These are phyloP conservation scores for Orbilia javanica DNA, from an alignment of 2,329 filamentous ascomycete species.

Conservation along the genomic window DNA sequence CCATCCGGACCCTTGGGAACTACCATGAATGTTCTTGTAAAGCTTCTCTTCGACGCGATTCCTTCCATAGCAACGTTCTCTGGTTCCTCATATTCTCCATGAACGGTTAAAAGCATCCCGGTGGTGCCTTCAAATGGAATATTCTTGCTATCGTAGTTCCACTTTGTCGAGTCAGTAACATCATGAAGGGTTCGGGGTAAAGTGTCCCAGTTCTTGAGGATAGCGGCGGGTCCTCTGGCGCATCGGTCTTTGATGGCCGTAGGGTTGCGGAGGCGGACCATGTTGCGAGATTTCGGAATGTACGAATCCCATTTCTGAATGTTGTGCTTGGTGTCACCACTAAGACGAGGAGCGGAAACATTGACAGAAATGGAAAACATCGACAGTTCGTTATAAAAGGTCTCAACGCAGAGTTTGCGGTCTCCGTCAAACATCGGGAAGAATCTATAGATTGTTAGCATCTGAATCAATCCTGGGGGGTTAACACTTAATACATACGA, in stretches of 20 bases:
- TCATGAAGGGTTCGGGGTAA: conserved; percentile 81
- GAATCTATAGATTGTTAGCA: conserved; percentile 67
- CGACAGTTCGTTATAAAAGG: conserved; percentile 81
- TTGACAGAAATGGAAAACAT: conserved; percentile 82
- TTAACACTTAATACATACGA: conserved; percentile 52
- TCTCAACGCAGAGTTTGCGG: conserved; percentile 72
- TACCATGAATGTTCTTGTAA: conserved; percentile 83
- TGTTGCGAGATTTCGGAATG: conserved; percentile 81
- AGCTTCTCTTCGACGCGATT: conserved; percentile 77
- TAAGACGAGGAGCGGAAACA: conserved; percentile 70
- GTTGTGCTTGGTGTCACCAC: conserved; percentile 60
- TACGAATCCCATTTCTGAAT: conserved; percentile 75
- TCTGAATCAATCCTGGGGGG: not conserved
- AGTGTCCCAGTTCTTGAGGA: conserved; percentile 76
- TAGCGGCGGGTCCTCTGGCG: conserved; percentile 74
- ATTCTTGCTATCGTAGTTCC: conserved; percentile 84
- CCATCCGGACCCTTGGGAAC: conserved; percentile 79
- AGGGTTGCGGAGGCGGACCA: conserved; percentile 66
- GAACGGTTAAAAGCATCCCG: conserved; percentile 81
- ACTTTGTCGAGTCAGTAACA: conserved; percentile 77
- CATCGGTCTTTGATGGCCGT: conserved; percentile 74
- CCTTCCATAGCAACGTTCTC: conserved; percentile 68
- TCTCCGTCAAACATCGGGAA: conserved; percentile 80
- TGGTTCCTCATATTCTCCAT: conserved; percentile 85
- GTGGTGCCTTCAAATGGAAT: conserved; percentile 81